These are phyloP conservation scores for Ceriops zippeliana DNA, from an alignment of 345 rosid species.

Conservation along the genomic window DNA sequence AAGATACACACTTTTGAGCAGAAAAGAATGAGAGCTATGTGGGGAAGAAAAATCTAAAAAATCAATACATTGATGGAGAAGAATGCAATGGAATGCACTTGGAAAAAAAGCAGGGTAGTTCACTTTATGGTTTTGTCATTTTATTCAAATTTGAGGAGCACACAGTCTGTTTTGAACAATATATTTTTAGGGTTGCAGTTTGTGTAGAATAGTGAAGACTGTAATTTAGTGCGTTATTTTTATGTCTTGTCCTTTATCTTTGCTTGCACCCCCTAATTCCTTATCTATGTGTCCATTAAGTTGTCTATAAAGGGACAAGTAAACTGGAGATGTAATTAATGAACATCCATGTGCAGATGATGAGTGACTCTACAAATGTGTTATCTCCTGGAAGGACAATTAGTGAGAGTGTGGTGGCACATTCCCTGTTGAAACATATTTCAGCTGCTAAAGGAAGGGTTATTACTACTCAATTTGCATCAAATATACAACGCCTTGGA, in stretches of 20 bases:
- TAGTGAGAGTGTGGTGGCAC: slow-evolving; percentile 81
- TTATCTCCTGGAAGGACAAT: slow-evolving; percentile 92
- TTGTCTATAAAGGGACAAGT: neutral
- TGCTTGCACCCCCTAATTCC: neutral
- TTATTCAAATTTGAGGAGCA: slow-evolving; percentile 10
- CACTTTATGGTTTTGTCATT: neutral
- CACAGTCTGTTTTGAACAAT: slow-evolving; percentile 1
- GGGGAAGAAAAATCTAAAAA: neutral
- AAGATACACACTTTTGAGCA: neutral
- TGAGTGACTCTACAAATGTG: slow-evolving; percentile 98
- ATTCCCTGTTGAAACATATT: slow-evolving; percentile 71
- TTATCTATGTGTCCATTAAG: slow-evolving; percentile 13
- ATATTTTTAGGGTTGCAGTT: neutral
- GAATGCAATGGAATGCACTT: neutral
- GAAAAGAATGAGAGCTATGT: neutral
- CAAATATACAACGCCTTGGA: slow-evolving; percentile 95
- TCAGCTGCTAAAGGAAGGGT: slow-evolving; percentile 90
- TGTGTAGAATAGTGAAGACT: neutral
- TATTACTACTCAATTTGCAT: slow-evolving; percentile 94
- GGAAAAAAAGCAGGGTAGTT: neutral
- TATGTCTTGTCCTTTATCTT: neutral
- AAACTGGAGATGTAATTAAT: slow-evolving; percentile 10
- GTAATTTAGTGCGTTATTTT: neutral
- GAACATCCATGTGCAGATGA: slow-evolving; percentile 56
- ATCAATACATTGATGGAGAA: neutral